Evolutionary conservation across 768 basidiomycete species (phyloP).

Genomic region (Rhodotorula graminis): DNA sequence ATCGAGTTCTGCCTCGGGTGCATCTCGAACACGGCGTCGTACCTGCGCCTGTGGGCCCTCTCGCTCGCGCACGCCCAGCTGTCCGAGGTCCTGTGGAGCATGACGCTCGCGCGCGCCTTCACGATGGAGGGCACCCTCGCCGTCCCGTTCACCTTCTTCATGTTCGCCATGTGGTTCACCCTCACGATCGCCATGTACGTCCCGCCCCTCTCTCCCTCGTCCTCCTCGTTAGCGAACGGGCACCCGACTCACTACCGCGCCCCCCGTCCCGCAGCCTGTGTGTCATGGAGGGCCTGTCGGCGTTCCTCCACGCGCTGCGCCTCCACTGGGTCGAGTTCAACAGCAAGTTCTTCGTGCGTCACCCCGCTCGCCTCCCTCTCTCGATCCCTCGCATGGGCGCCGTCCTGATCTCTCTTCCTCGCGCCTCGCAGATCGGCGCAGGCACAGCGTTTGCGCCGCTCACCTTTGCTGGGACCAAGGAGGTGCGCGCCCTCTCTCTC

Average conservation of each 20-base stretch:
- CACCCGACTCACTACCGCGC: accelerated
- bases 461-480: conserved; percentile 64
- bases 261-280: conserved; percentile 59
- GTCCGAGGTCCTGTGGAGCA: conserved; percentile 71
- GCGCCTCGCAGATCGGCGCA: conserved; percentile 88
- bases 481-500: conserved; percentile 1
- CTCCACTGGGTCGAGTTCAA: conserved; percentile 94
- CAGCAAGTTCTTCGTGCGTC: conserved; percentile 58
- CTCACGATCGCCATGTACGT: conserved; percentile 57
- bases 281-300: conserved; percentile 95
- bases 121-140: conserved; percentile 48
- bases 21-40: conserved; percentile 52
- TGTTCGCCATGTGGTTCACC: conserved; percentile 76
- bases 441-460: conserved; percentile 78
- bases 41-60: conserved; percentile 80
- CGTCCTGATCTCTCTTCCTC: conserved; percentile 56
- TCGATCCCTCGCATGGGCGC: no score
- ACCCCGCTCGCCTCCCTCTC: background rate
- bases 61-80: conserved; percentile 97
- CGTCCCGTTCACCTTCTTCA: conserved; percentile 59
- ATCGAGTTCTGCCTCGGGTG: conserved; percentile 99
- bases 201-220: background rate
- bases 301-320: conserved; percentile 91
- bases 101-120: conserved; percentile 52
- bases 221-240: background rate